Conservation (phyloP, 2,329 filamentous ascomycete species). For the Biscogniauxia marginata region DNA sequence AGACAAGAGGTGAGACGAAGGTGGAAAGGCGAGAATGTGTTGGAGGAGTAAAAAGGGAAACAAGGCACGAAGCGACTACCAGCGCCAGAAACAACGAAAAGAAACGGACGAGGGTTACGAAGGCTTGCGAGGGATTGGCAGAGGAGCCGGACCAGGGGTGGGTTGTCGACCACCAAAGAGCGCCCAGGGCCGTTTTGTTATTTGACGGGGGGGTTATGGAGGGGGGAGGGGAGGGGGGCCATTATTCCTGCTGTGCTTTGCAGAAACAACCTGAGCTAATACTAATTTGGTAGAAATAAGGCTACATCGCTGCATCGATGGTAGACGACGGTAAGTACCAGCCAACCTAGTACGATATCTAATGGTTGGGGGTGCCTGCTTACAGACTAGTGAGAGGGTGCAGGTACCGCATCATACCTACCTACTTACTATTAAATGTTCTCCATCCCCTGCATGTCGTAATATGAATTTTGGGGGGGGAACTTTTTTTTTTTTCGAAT, state of each 20-base stretch:
- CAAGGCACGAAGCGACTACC: not conserved
- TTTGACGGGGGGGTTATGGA: not conserved
- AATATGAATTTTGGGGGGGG: no score
- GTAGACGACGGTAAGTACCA: no score
- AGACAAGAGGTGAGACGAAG: slow-evolving; percentile 28
- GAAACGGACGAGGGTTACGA: not conserved
- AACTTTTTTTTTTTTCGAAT: no score
- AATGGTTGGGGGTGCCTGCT: no score
- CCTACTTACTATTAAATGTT: not conserved
- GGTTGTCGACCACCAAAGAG: not conserved
- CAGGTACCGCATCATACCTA: not conserved
- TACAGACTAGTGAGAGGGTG: not conserved
- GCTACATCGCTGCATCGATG: not conserved
- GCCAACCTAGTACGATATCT: no score
- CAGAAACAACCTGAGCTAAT: not conserved
- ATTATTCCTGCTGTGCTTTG: not conserved
- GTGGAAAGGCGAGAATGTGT: slow-evolving; percentile 10
- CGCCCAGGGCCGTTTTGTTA: not conserved
- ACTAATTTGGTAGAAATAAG: not conserved
- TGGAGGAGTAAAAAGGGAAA: slow-evolving; percentile 12
- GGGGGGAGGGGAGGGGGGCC: not conserved
- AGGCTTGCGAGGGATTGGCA: not conserved
- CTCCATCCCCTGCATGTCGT: no score
- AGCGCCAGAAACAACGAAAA: not conserved
- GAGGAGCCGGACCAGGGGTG: not conserved